Base-by-base conservation (phyloP, 176 grass and related monocot species). In the Poa pratensis region DNA sequence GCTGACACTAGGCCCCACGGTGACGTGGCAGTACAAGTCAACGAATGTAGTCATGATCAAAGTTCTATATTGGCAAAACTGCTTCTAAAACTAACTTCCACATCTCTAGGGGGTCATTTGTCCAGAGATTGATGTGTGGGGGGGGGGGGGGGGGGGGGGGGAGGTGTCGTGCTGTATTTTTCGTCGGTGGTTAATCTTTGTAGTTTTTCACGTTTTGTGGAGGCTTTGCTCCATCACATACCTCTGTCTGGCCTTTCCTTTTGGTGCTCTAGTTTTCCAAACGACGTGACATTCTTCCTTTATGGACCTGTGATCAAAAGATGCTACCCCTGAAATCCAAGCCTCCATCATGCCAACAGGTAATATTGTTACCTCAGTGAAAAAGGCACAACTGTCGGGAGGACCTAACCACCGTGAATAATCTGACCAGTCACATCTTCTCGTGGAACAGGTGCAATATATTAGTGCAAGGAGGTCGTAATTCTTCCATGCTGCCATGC, bases 401-500 rank as follows among this genome's bases (percentile, higher is more conserved):
- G 6, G 4, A 60, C 24, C 49, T n/a, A 81, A 80, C 80, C 17
- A 77, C 19, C 26, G 24, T 77, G 26, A 77, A 60, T 14, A 23
- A 81, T 22, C n/a, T 11, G 20, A 64, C 28, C 75, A 34, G 51
- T 16, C 65, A 43, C 16, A 20, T 26, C n/a, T 69, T 51, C 20
- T 16, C 12, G 14, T 71, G 3, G 35, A 26, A 30, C 13, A 11
- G 19, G 7, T 24, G 43, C 43, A 71, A 32, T 62, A 62, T 61
- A 62, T 37, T 37, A 8, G 8, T 43, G 7, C 40, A 43, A 43
- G 40, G 45, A 46, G 57, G 57, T 24, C n/a, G 10, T 23, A 57
- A 82, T 55, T 87, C 49, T 76, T 68, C 79, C 85, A 67, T 66
- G 85, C 85, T 30, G 30, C 46, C 7, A 43, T 43, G 40, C 40